Evolutionary conservation across 345 rosid species (phyloP).

Genomic region (Syzygium jambos): DNA sequence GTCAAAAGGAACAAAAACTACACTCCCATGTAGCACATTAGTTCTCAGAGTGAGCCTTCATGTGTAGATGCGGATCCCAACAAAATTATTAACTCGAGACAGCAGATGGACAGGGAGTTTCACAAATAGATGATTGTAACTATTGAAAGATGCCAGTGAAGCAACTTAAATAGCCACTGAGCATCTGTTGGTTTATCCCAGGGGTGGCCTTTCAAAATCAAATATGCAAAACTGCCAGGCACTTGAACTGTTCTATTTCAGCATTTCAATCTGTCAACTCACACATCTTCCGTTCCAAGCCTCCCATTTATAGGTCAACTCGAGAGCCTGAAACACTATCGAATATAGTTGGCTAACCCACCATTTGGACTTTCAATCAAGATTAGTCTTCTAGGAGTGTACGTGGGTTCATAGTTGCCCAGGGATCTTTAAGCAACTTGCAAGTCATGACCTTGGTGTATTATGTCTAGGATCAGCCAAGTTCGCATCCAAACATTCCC

Average conservation of each 20-base stretch:
- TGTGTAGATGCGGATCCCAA: background rate
- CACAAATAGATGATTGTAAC: background rate
- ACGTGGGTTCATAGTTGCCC: background rate
- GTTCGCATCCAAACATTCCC: background rate
- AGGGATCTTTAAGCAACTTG: background rate
- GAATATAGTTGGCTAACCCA: background rate
- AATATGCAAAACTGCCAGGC: background rate
- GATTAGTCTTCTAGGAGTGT: background rate
- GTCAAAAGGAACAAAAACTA: background rate
- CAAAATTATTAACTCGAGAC: background rate
- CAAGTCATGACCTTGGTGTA: background rate
- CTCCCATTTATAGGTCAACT: background rate
- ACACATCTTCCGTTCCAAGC: background rate
- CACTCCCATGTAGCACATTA: background rate
- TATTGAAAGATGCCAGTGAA: background rate
- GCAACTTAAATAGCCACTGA: background rate
- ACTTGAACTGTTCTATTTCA: background rate
- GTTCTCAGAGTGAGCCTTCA: background rate
- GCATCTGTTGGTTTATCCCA: background rate
- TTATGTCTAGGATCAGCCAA: background rate
- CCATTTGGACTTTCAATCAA: background rate
- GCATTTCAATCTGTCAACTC: background rate
- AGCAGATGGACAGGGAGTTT: background rate
- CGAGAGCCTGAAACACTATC: background rate
- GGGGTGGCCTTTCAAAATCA: background rate